phyloP scores from a whole-genome alignment of 345 rosid species.

The Gossypium arboreum region DNA sequence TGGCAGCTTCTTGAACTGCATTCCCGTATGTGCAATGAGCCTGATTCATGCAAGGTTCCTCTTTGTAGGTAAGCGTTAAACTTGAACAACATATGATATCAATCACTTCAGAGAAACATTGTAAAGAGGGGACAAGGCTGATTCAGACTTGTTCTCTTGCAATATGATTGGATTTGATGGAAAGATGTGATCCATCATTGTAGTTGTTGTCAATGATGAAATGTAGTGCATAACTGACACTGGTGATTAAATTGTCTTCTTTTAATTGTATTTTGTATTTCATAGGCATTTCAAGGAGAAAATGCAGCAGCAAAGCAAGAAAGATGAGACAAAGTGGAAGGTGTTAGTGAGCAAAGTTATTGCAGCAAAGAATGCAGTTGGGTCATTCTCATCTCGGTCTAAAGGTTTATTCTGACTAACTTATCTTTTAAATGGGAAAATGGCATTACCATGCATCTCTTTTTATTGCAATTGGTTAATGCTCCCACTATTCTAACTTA shows the following conservation, averaged over 20 bases:
- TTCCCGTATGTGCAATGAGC: slow-evolving; percentile 68
- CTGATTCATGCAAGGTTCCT: slow-evolving; percentile 77
- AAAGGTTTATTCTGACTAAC: slow-evolving; percentile 28
- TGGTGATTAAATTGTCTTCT: no score
- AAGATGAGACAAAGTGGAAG: slow-evolving; percentile 65
- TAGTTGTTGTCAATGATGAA: neutral
- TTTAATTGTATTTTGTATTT: neutral
- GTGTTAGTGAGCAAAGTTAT: slow-evolving; percentile 65
- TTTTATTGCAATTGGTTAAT: slow-evolving; percentile 12
- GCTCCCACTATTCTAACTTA: neutral
- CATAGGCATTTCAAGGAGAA: slow-evolving; percentile 62
- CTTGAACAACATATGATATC: neutral
- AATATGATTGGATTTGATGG: neutral
- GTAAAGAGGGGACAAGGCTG: neutral
- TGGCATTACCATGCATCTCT: slow-evolving; percentile 8
- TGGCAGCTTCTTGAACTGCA: slow-evolving; percentile 94
- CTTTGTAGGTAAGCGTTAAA: slow-evolving; percentile 62
- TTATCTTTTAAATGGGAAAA: neutral
- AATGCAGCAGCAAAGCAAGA: slow-evolving; percentile 64
- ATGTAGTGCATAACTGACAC: no score
- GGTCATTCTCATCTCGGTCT: slow-evolving; percentile 43
- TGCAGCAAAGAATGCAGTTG: slow-evolving; percentile 48
- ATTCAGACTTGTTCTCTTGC: neutral
- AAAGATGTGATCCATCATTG: neutral
- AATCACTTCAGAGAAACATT: neutral